Evolutionary conservation across 257 asterid species (phyloP), one percentile per base, ranked within the genome.

Genomic region (Nicotiana noctiflora): DNA sequence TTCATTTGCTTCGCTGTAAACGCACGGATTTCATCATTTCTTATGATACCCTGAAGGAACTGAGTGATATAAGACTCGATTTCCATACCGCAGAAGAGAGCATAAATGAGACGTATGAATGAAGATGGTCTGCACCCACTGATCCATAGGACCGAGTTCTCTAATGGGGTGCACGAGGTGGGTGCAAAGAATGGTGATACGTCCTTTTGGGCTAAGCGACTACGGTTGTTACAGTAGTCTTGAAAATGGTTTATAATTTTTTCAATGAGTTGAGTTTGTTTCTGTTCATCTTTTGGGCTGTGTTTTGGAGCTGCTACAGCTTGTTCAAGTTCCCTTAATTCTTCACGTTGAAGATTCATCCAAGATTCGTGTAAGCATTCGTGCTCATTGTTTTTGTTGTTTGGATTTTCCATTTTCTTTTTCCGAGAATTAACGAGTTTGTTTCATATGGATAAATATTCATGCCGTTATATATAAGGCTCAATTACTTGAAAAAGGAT

Each of bases 71-170:
- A 86, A 0, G 91, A 77, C 68, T 87, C 92, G 19, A 86, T 49
- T n/a, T 87, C 82, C 27, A 74, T 6, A 15, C 91, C 93, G 44
- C 86, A 84, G 15, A 40, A 40, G 11, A 91, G 83, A 0, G 90
- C 90, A 79, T 88, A 85, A 40, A 88, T 83, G 6, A 87, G 88
- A 6, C 95, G 89, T 80, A 86, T 46, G 77, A 82, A 88, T 19
- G 90, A 83, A 29, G 93, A 84, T 11, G 95, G 91, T 4, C 93
- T 68, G 84, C 95, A 91, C 5, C 92, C 92, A 3, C 88, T 90
- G 80, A 91, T 84, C 95, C 93, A 91, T 0, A 91, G 85, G 23
- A 86, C 86, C 1, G 95, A 89, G 2, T 86, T 64, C 85, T 91
- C 93, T 4, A 91, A 84, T 1, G 93, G 81, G 10, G 80, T 61